Conservation (phyloP, 2,329 filamentous ascomycete species). For the Tolypocladium tundrense region DNA sequence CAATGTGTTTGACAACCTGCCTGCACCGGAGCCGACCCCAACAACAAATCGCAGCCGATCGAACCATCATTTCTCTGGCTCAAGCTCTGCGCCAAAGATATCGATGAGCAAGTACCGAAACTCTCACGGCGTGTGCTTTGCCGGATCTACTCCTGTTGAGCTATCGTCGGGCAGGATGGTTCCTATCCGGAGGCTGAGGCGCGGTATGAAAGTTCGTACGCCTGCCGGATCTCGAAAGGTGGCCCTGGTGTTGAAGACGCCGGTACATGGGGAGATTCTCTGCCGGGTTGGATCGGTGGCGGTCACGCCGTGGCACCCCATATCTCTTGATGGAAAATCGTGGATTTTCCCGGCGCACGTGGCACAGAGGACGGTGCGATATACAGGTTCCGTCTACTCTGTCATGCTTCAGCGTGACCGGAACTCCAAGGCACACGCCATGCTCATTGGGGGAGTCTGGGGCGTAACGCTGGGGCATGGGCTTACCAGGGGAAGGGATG, state of each 20-base stretch:
- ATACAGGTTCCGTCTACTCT: slow-evolving; percentile 46
- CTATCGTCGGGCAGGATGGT: slow-evolving; percentile 30
- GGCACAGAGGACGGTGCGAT: slow-evolving; percentile 21
- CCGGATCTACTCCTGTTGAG: slow-evolving; percentile 33
- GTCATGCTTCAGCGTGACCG: slow-evolving; percentile 39
- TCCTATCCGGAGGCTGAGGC: slow-evolving; percentile 31
- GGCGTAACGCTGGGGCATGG: slow-evolving; percentile 52
- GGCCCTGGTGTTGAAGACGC: slow-evolving; percentile 39
- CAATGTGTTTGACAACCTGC: slow-evolving; percentile 34
- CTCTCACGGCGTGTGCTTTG: slow-evolving; percentile 38
- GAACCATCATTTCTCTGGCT: not conserved
- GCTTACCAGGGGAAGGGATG: slow-evolving; percentile 20
- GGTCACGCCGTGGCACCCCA: slow-evolving; percentile 52
- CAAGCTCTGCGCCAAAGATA: slow-evolving; percentile 8
- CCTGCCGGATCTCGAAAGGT: slow-evolving; percentile 38
- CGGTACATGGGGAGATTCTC: slow-evolving; percentile 27
- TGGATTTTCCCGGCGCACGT: slow-evolving; percentile 39
- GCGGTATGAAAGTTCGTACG: slow-evolving; percentile 39
- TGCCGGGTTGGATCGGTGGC: slow-evolving; percentile 35
- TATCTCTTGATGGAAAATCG: slow-evolving; percentile 25
- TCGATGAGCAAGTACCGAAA: slow-evolving; percentile 35
- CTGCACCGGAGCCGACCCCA: slow-evolving; percentile 30
- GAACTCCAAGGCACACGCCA: slow-evolving; percentile 36
- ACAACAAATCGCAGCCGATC: not conserved
- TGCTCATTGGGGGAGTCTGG: slow-evolving; percentile 35